These are phyloP conservation scores for Flaveria robusta DNA, from an alignment of 129 eudicot species.

Conservation along the genomic window DNA sequence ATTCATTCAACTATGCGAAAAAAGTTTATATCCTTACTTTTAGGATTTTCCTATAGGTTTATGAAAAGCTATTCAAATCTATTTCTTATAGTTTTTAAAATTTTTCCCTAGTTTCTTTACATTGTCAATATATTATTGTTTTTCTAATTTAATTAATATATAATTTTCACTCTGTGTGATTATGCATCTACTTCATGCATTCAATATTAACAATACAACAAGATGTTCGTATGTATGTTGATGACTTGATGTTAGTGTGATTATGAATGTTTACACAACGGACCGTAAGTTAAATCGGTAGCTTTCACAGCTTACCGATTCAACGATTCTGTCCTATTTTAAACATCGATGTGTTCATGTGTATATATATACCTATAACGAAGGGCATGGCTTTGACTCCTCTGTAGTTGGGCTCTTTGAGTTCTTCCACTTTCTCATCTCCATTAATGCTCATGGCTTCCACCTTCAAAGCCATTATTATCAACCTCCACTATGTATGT, in stretches of 20 bases:
- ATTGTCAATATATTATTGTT: too few species aligned
- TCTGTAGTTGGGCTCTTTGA: slow-evolving; percentile 43
- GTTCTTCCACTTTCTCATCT: slow-evolving; percentile 33
- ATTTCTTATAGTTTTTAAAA: too few species aligned
- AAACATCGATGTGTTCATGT: not conserved
- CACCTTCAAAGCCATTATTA: slow-evolving; percentile 29
- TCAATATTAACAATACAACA: not conserved
- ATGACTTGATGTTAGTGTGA: not conserved
- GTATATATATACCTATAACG: slow-evolving; percentile 37
- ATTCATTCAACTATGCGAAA: too few species aligned
- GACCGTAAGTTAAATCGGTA: not conserved
- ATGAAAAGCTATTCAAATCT: too few species aligned
- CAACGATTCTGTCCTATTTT: not conserved
- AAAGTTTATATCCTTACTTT: too few species aligned
- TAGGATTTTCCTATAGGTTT: too few species aligned
- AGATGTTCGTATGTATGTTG: not conserved
- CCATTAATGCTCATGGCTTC: slow-evolving; percentile 31
- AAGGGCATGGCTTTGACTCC: slow-evolving; percentile 60
- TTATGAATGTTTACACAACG: not conserved
- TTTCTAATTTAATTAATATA: too few species aligned
- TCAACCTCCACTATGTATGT: not conserved
- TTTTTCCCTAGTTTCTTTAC: too few species aligned
- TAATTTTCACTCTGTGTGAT: too few species aligned
- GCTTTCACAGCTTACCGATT: not conserved
- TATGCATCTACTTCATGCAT: slow-evolving; percentile 4